A percentile compares a stretch with the other conserved stretches of the same genome.
These are phyloP conservation scores for Aspergillus mulundensis DNA, from an alignment of 495 filamentous ascomycete species.

Conservation along the genomic window DNA sequence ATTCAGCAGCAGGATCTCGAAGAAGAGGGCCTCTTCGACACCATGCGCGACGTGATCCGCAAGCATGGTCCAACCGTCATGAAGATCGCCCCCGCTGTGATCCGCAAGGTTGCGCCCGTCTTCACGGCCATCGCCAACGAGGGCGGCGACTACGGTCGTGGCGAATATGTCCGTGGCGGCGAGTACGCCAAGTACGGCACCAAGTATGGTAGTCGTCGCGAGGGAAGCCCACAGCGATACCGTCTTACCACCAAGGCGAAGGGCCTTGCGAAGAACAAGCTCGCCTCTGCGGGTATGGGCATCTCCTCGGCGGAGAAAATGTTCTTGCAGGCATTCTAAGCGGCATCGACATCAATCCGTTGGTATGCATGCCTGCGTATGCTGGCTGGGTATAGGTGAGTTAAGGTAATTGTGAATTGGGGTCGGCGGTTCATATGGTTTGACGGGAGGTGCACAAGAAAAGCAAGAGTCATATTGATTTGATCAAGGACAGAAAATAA, in stretches of 20 bases:
- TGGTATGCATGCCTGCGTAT: neutral
- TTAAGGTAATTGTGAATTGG: neutral
- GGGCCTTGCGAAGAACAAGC: neutral
- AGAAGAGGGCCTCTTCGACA: neutral
- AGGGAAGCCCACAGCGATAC: neutral
- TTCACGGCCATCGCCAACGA: neutral
- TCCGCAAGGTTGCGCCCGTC: neutral
- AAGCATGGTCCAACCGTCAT: neutral
- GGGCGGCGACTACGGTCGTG: neutral
- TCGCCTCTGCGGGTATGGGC: neutral
- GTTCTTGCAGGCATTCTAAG: neutral
- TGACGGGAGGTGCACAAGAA: neutral
- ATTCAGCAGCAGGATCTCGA: neutral
- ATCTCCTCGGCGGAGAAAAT: neutral
- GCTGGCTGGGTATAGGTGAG: no score
- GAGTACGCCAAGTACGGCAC: neutral
- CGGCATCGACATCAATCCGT: neutral
- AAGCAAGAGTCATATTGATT: neutral
- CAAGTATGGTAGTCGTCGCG: no score
- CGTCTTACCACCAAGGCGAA: neutral
- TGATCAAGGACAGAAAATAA: no score
- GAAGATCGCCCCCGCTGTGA: neutral
- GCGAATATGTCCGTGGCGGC: neutral
- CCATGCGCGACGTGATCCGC: neutral
- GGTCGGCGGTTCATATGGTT: neutral